These are phyloP conservation scores for Penicillium crustosum DNA, from an alignment of 2,329 filamentous ascomycete genomes.

Conservation along the genomic window DNA sequence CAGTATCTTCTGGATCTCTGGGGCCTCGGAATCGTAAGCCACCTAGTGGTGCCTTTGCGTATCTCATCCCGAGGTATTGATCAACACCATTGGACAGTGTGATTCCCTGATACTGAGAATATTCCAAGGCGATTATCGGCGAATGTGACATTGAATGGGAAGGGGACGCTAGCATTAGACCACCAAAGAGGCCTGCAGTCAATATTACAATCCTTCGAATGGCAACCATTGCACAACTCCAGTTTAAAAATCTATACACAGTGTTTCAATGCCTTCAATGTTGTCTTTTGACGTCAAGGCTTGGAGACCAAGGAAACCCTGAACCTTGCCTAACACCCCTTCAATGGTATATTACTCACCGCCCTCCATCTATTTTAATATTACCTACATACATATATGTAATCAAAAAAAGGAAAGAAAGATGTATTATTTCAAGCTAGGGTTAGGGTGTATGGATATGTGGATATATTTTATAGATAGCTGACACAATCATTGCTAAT, in stretches of 20 bases:
- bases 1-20: constrained; percentile 51
- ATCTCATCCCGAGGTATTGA: constrained; percentile 71
- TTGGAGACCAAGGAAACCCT: neutral
- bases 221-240: neutral
- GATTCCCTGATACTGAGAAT: constrained; percentile 62
- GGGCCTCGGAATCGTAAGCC: constrained; percentile 64
- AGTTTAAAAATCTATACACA: too few relatives aligned
- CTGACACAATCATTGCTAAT: neutral
- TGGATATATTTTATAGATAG: neutral
- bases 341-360: neutral
- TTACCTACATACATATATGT: too few relatives aligned
- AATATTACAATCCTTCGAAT: neutral
- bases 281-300: neutral
- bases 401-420: too few relatives aligned
- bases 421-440: too few relatives aligned
- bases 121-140: constrained; percentile 58
- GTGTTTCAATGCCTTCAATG: neutral
- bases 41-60: constrained; percentile 64
- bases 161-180: constrained; percentile 7
- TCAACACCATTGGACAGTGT: constrained; percentile 57
- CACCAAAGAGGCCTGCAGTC: constrained; percentile 9
- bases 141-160: neutral
- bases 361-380: neutral
- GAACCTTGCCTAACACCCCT: neutral
- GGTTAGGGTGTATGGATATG: too few relatives aligned